Percentiles rank a stretch among this genome's conserved stretches.
Conservation (phyloP, 1,284 basidiomycete species). For the Trichosporon sp. region DNA sequence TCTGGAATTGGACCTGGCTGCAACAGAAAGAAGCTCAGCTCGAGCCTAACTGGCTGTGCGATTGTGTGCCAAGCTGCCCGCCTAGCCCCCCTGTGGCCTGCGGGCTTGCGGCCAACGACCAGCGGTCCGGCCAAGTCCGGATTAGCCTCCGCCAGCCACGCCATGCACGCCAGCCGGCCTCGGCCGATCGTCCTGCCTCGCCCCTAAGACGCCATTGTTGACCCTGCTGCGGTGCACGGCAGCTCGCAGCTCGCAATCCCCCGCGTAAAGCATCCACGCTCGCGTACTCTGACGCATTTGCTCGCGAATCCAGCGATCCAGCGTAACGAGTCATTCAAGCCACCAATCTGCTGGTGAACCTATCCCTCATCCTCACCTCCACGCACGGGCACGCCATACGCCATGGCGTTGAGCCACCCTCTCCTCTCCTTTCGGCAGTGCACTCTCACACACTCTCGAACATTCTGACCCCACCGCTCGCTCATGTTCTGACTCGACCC, state of each 20-base stretch:
- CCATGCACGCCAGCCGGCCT: too few species aligned
- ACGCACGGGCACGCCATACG: conserved; percentile 1
- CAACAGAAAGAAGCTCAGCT: not conserved
- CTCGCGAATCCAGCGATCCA: not conserved
- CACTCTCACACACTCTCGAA: conserved; percentile 1
- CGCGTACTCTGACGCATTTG: not conserved
- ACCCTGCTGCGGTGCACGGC: conserved; percentile 1
- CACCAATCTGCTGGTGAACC: not conserved
- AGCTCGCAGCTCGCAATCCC: not conserved
- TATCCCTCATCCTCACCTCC: not conserved
- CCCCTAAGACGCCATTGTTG: not conserved
- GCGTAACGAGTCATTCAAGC: not conserved
- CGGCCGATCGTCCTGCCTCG: not conserved
- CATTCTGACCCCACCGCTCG: not conserved
- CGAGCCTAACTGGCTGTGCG: conserved; percentile 6
- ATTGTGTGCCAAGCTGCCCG: not conserved
- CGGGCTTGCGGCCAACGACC: too few species aligned
- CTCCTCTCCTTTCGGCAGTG: not conserved
- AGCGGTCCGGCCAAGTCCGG: too few species aligned
- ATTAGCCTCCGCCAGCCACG: too few species aligned
- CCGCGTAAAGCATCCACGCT: not conserved
- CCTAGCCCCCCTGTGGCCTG: not conserved
- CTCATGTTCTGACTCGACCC: too few species aligned
- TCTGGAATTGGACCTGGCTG: conserved; percentile 1
- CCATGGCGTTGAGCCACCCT: not conserved